These are phyloP conservation scores for Drechslerella dactyloides DNA, from an alignment of 2,329 filamentous ascomycete genomes.

Conservation along the genomic window DNA sequence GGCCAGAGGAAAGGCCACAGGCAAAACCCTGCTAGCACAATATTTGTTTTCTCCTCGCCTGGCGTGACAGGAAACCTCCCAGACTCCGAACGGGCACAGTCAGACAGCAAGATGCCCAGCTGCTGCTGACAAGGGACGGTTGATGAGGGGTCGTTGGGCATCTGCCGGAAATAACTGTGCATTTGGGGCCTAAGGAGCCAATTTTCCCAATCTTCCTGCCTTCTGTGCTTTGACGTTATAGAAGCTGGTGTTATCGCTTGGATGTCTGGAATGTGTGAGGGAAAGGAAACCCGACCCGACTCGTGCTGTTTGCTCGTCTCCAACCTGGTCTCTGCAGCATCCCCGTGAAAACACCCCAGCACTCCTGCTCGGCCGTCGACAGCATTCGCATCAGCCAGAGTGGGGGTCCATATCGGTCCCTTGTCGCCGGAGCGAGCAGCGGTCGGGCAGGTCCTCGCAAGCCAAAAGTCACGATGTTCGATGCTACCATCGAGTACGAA, in stretches of 20 bases:
- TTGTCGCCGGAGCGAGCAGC: too few species aligned
- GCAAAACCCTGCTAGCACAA: too few species aligned
- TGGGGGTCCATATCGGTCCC: too few species aligned
- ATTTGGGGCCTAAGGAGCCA: constrained; percentile 41
- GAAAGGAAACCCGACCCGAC: constrained; percentile 26
- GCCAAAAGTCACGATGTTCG: too few species aligned
- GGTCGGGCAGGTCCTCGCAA: too few species aligned
- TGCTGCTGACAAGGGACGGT: not conserved
- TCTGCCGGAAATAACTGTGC: constrained; percentile 3
- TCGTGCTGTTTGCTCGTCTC: constrained; percentile 31
- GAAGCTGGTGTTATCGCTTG: constrained; percentile 21
- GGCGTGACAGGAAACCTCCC: too few species aligned
- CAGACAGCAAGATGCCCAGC: too few species aligned
- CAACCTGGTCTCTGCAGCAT: constrained; percentile 34
- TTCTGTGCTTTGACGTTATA: constrained; percentile 48
- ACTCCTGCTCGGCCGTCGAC: not conserved
- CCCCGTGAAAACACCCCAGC: constrained; percentile 1
- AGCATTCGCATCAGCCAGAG: not conserved
- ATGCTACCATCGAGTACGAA: too few species aligned
- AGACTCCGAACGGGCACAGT: too few species aligned
- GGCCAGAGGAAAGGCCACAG: too few species aligned
- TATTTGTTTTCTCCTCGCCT: too few species aligned
- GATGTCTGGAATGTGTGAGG: constrained; percentile 6
- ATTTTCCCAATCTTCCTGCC: constrained; percentile 11
- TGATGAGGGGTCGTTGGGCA: not conserved